Conservation (phyloP, 2,329 filamentous ascomycete genomes). For the Penicillium griseofulvum region DNA sequence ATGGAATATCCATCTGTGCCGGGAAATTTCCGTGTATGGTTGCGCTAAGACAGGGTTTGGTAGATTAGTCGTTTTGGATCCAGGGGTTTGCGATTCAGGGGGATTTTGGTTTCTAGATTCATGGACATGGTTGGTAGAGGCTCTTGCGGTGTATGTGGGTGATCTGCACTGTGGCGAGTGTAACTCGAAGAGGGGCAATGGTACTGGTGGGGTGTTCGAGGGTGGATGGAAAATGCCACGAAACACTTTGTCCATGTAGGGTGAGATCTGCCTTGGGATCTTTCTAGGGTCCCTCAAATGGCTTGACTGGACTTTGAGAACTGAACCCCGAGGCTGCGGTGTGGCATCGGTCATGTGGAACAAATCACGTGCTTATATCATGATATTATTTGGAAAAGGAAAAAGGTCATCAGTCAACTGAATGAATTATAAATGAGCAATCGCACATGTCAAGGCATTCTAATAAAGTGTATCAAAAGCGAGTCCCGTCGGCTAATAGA, state of each 20-base stretch:
- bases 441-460: conserved; percentile 17
- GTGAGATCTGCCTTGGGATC: not conserved
- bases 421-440: conserved; percentile 13
- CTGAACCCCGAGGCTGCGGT: not conserved
- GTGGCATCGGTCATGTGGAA: not conserved
- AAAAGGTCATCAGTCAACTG: not conserved
- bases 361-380: not conserved
- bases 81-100: not conserved
- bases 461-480: conserved; percentile 24
- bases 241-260: not conserved
- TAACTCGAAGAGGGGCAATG: not conserved
- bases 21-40: not conserved
- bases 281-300: not conserved
- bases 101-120: not conserved
- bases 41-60: not conserved
- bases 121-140: not conserved
- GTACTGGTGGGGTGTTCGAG: not conserved
- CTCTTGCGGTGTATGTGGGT: conserved; percentile 1
- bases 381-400: not conserved
- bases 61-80: not conserved
- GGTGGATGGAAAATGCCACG: not conserved
- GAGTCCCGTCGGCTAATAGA: conserved; percentile 12
- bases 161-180: conserved; percentile 4
- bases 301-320: not conserved
- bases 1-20: not conserved